Conservation (phyloP, 345 rosid genomes). For the Populus deltoides region DNA sequence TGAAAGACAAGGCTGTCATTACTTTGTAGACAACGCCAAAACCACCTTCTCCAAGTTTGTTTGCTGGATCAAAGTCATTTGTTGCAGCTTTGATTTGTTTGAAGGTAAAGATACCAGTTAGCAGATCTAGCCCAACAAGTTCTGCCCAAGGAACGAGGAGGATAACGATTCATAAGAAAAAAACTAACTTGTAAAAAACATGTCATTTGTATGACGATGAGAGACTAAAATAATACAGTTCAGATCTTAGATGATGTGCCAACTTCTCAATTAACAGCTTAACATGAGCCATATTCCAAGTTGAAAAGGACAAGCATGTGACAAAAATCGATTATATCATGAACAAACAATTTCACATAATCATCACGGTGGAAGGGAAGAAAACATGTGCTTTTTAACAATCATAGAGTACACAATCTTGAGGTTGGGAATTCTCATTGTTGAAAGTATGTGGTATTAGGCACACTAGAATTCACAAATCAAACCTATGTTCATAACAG, state of each 20-base stretch:
- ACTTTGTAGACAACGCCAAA: conserved; percentile 69
- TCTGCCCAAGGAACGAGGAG: conserved; percentile 23
- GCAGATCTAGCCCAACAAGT: conserved; percentile 38
- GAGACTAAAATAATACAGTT: no score
- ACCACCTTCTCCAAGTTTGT: conserved; percentile 72
- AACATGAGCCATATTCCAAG: not conserved
- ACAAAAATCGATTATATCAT: not conserved
- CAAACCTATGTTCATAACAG: not conserved
- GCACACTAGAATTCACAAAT: not conserved
- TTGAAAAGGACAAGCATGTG: not conserved
- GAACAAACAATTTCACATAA: not conserved
- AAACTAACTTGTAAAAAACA: not conserved
- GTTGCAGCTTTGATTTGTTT: conserved; percentile 52
- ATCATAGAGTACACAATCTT: not conserved
- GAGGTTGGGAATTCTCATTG: not conserved
- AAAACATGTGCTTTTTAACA: not conserved
- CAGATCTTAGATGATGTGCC: no score
- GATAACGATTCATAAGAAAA: not conserved
- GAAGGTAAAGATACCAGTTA: conserved; percentile 42
- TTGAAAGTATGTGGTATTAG: not conserved
- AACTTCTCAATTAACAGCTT: not conserved
- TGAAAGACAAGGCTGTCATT: not conserved
- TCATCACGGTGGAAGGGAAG: not conserved
- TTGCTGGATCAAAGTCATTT: conserved; percentile 42
- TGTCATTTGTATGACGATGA: not conserved